Base-by-base conservation (phyloP, 768 basidiomycete species). In the Hypholoma sublateritium region DNA sequence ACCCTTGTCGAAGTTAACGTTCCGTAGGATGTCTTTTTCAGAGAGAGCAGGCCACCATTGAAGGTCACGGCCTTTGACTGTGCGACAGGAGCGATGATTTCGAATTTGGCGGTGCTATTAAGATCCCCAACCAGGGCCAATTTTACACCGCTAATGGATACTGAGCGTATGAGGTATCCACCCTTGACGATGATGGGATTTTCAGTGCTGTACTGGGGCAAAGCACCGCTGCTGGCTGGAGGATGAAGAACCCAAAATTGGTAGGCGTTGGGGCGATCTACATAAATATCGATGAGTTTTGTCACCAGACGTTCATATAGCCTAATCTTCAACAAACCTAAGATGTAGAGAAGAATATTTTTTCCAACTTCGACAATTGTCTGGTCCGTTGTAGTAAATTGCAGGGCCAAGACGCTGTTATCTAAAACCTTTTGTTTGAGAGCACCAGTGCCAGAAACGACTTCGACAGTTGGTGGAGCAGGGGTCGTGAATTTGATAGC, bases 211-310 rank as follows among this genome's bases (percentile, higher is more conserved):
- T 71, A 78, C 14, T 68, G 63, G 25, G 71, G 67, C 43, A 76
- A 76, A 13, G 69, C 50, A 22, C 77, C 75, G 3, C 64, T 59
- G 11, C 63, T 59, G 8, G 74, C 67, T 17, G 74, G 71, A 1
- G 74, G 78, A 52, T 81, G 74, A 57, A 81, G 67, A 28, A 79
- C 74, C 80, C 81, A 82, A 64, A 80, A 80, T 54, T 80, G 70
- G 56, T 82, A 82, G 4, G 81, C 81, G 34, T 72, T 78, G 39
- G 68, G 65, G 36, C 78, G 79, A 62, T 82, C 81, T 81, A 50
- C 22, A 34, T 22, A 13, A 8, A n/a, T 6, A 25, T 50, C 5
- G 35, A 36, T 52, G 24, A 35, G 12, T 41, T 24, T 14, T 21
- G 0, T 41, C 13, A 55, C 21, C 21, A 13, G 5, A 25, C 21